These are phyloP conservation scores for Rhododendron vialii DNA, from an alignment of 148 eudicot genomes.

Conservation along the genomic window DNA sequence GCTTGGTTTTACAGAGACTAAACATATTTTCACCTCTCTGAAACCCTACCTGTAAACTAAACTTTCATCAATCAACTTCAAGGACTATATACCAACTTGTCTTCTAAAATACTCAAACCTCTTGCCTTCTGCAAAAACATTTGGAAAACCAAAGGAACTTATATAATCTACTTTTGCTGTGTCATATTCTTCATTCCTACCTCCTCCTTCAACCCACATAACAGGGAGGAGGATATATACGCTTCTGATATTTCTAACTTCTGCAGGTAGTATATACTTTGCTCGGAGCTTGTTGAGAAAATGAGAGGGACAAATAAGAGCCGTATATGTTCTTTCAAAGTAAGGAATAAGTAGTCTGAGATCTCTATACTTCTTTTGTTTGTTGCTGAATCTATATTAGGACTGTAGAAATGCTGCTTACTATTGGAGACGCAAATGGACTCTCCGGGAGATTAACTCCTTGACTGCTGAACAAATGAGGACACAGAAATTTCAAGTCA, in stretches of 20 bases:
- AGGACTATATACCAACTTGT: neutral
- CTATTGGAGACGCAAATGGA: constrained; percentile 45
- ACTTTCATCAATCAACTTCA: neutral
- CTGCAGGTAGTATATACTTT: neutral
- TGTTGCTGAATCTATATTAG: constrained; percentile 24
- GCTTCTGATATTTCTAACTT: constrained; percentile 12
- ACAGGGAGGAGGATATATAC: constrained; percentile 16
- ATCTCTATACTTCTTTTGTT: constrained; percentile 9
- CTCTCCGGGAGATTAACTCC: constrained; percentile 62
- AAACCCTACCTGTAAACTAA: neutral
- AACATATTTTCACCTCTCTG: constrained; percentile 23
- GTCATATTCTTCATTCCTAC: constrained; percentile 16
- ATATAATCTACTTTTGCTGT: neutral
- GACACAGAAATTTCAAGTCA: neutral
- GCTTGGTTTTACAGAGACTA: constrained; percentile 9
- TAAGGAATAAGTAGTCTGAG: neutral
- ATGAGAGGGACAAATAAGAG: neutral
- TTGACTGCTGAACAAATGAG: constrained; percentile 26
- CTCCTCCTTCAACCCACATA: constrained; percentile 23
- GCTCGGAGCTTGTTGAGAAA: neutral
- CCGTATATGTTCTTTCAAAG: constrained; percentile 6
- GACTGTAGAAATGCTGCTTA: constrained; percentile 39
- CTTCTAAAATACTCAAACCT: neutral
- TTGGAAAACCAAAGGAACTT: constrained; percentile 14
- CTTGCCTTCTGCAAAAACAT: constrained; percentile 13